Conservation (phyloP, 768 basidiomycete genomes). For the Astraeus odoratus region DNA sequence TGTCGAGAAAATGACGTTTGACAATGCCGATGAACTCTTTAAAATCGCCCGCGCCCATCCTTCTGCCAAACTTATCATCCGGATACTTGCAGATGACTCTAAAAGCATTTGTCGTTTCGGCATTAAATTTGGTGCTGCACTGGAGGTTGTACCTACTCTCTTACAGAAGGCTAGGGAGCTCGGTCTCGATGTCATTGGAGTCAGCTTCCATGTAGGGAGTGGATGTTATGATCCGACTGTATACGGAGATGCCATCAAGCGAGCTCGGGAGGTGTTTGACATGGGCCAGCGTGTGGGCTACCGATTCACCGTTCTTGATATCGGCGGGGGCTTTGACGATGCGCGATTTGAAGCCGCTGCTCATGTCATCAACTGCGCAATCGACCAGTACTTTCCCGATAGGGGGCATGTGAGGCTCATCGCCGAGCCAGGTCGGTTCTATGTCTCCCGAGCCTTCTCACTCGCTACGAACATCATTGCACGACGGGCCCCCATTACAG, state of each 20-base stretch:
- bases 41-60: slow-evolving; percentile 84
- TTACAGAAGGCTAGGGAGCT: slow-evolving; percentile 75
- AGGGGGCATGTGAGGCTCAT: slow-evolving; percentile 67
- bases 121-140: slow-evolving; percentile 92
- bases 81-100: slow-evolving; percentile 97
- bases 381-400: slow-evolving; percentile 77
- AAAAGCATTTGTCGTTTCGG: slow-evolving; percentile 91
- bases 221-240: slow-evolving; percentile 91
- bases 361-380: slow-evolving; percentile 55
- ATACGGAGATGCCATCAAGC: slow-evolving; percentile 83
- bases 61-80: slow-evolving; percentile 77
- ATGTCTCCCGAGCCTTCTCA: slow-evolving; percentile 87
- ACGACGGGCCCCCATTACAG: slow-evolving; percentile 54
- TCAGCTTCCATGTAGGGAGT: slow-evolving; percentile 97
- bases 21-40: slow-evolving; percentile 93
- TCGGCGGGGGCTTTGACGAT: slow-evolving; percentile 96
- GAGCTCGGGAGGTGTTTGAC: slow-evolving; percentile 78
- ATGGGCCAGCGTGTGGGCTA: slow-evolving; percentile 82
- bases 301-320: slow-evolving; percentile 76
- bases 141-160: slow-evolving; percentile 71
- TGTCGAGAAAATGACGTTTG: slow-evolving; percentile 96
- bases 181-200: slow-evolving; percentile 80
- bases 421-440: slow-evolving; percentile 94
- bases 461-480: slow-evolving; percentile 94
- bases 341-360: slow-evolving; percentile 79